Evolutionary conservation across 371 early-diverging fungal genomes (phyloP).

Genomic region (Rhizopus arrhizus): DNA sequence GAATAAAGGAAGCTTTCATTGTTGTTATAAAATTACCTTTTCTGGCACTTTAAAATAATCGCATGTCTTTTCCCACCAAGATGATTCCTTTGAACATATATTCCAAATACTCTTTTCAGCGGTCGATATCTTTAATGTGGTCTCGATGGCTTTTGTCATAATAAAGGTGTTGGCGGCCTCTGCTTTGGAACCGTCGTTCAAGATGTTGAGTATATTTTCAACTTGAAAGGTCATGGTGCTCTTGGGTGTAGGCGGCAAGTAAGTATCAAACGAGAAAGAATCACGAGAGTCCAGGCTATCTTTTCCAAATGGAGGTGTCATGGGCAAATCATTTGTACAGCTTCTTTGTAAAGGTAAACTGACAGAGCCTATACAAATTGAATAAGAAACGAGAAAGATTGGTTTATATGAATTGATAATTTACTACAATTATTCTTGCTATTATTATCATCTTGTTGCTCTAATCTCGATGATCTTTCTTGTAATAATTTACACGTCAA

Average conservation of each 20-base stretch:
- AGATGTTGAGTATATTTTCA: neutral
- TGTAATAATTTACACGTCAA: constrained; percentile 44
- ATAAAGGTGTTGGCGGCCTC: constrained; percentile 25
- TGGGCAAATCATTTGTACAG: constrained; percentile 24
- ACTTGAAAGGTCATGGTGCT: constrained; percentile 29
- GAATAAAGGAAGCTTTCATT: neutral
- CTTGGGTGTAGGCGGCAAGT: constrained; percentile 34
- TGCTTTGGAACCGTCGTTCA: constrained; percentile 3
- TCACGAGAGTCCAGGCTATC: constrained; percentile 21
- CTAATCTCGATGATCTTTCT: constrained; percentile 29
- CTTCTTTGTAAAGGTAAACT: constrained; percentile 21
- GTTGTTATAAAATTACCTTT: constrained; percentile 13
- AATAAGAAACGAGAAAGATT: neutral
- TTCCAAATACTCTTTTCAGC: constrained; percentile 16
- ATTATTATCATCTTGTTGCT: constrained; percentile 4
- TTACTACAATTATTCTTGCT: constrained; percentile 17
- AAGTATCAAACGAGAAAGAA: constrained; percentile 10
- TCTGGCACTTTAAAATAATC: constrained; percentile 14
- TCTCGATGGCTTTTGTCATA: constrained; percentile 19
- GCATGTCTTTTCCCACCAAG: constrained; percentile 14
- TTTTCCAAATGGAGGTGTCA: constrained; percentile 34
- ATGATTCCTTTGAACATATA: constrained; percentile 15
- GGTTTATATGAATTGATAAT: neutral
- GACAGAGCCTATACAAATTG: constrained; percentile 7
- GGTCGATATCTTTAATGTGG: neutral